These are phyloP conservation scores for Linnemannia exigua DNA, from an alignment of 192 early-diverging fungal genomes.

Conservation along the genomic window DNA sequence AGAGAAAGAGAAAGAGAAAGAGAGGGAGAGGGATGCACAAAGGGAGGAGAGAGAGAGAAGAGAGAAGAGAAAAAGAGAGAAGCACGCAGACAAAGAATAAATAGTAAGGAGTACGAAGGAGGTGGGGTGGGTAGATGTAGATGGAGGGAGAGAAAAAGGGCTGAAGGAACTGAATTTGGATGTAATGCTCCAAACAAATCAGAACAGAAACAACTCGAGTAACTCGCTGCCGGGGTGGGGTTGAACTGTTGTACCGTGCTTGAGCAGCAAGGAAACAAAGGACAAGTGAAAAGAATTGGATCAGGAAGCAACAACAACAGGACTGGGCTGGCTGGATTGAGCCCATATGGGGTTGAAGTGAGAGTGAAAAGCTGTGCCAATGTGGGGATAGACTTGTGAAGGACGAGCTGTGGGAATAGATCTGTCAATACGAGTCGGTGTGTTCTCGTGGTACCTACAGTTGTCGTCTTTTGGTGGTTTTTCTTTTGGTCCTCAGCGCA, in stretches of 20 bases:
- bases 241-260: background rate
- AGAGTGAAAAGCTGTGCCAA: background rate
- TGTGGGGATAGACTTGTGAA: background rate
- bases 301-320: background rate
- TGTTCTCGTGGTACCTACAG: constrained; percentile 8
- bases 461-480: background rate
- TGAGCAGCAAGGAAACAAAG: background rate
- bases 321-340: background rate
- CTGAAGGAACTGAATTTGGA: background rate
- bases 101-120: constrained; percentile 37
- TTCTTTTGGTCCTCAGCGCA: background rate
- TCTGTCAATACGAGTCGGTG: background rate
- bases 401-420: too few species aligned
- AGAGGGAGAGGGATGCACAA: background rate
- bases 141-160: constrained; percentile 18
- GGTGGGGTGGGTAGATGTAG: constrained; percentile 35
- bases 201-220: background rate
- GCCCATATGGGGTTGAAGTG: background rate
- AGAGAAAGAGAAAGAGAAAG: constrained; percentile 1
- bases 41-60: constrained; percentile 3
- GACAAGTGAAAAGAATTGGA: background rate
- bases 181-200: background rate
- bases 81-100: constrained; percentile 1
- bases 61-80: background rate
- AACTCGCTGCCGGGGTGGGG: too few species aligned